Base-by-base conservation (phyloP, 2,329 filamentous ascomycete species). In the Clonostachys rosea region DNA sequence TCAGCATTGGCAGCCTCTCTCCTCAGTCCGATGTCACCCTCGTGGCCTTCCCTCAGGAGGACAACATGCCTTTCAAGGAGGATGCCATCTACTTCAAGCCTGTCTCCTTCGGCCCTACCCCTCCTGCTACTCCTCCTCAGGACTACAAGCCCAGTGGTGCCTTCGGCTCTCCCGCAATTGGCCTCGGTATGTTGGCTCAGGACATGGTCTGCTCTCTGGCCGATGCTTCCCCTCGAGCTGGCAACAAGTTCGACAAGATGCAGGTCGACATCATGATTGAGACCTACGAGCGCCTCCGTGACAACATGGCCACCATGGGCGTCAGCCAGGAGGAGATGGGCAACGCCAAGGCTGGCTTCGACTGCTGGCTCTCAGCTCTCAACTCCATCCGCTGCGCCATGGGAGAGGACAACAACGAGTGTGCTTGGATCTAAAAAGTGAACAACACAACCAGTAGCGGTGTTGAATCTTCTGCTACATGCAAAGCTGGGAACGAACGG, bases 231-330 rank as follows among this genome's bases (percentile, higher is more conserved):
- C 24, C 24, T 30, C 24, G 24, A 30, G 9, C 24, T 16, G 20
- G 6, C 8, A 30, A 24, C 37, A 46, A 20, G 37, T 34, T 20
- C n/a, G 40, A 43, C 13, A 68, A 71, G 2, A 55, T 81, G 39
- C 77, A 81, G 55, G 58, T 80, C 16, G 74, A 73, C 70, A 67
- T 76, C 40, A 80, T 81, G 77, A 81, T 81, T 44, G 77, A 80
- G 53, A 76, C 77, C 4, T 81, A 81, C 54, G 76, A 81, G 64
- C 67, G 67, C 49, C 59, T 81, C 48, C 65, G 74, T 14, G 72
- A 78, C 40, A 68, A 70, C 53, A 56, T 80, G 1, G 54, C 62
- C 1, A 62, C 58, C 3, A 63, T 62, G 55, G 61, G 65, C 47
- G 50, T 60, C 34, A 52, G 52, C 1, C 58, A 67, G 3, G 50